Conservation (phyloP, 208 protist genomes). For the Trypanosoma avium region DNA sequence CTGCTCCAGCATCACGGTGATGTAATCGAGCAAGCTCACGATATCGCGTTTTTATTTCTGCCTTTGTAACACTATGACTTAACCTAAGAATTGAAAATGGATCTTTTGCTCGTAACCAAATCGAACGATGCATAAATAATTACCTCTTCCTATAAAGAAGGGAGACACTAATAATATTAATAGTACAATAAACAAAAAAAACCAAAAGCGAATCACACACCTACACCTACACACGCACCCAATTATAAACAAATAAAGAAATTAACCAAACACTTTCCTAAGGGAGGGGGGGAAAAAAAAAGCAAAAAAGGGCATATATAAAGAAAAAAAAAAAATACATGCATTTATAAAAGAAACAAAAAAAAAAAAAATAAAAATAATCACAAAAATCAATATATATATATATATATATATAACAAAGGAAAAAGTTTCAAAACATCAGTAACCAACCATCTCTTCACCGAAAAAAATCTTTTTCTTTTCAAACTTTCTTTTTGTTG, state of each 20-base stretch:
- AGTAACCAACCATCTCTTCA: too few species aligned
- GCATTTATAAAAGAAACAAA: slow-evolving; percentile 10
- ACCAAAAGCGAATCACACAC: too few species aligned
- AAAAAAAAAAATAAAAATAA: slow-evolving; percentile 1
- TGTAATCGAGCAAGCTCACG: slow-evolving; percentile 80
- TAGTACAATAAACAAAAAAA: not conserved
- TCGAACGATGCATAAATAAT: slow-evolving; percentile 7
- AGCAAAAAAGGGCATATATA: slow-evolving; percentile 16
- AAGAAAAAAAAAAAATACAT: slow-evolving; percentile 2
- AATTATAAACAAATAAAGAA: not conserved
- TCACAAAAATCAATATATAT: not conserved
- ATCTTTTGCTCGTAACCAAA: slow-evolving; percentile 21
- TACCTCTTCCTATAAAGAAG: not conserved
- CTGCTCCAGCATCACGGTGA: slow-evolving; percentile 72
- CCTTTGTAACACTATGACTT: slow-evolving; percentile 57
- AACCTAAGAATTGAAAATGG: slow-evolving; percentile 77
- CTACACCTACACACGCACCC: not conserved
- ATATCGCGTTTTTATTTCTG: slow-evolving; percentile 83
- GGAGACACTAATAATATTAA: not conserved
- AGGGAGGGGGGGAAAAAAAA: too few species aligned
- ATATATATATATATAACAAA: not conserved
- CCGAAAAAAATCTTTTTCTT: too few species aligned
- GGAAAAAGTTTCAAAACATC: not conserved
- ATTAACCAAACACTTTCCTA: not conserved
- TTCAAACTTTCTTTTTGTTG: too few species aligned